Conservation (phyloP, 2,329 filamentous ascomycete species). For the Fonsecaea nubica region DNA sequence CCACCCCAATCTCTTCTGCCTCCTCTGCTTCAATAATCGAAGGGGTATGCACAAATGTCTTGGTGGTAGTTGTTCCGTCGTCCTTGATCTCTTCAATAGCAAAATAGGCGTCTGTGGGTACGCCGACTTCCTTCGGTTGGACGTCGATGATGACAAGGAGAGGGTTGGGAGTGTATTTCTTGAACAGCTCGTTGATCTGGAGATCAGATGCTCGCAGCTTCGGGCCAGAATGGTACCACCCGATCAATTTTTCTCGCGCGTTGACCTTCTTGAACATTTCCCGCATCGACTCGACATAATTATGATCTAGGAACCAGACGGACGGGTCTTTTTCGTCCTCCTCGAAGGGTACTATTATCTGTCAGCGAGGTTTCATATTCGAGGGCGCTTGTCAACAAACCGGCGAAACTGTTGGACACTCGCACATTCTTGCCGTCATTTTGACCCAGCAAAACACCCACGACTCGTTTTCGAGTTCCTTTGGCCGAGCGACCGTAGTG, state of each 20-base stretch:
- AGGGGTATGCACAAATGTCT: conserved; percentile 97
- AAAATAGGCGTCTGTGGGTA: conserved; percentile 98
- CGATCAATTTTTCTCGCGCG: conserved; percentile 96
- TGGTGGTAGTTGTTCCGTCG: conserved; percentile 94
- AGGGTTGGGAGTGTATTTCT: conserved; percentile 96
- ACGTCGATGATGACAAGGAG: conserved; percentile 98
- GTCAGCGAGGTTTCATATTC: conserved; percentile 18
- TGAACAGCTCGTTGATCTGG: conserved; percentile 99
- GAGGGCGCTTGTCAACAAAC: conserved; percentile 58
- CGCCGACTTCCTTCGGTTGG: conserved; percentile 95
- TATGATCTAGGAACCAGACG: conserved; percentile 99
- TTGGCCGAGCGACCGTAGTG: conserved; percentile 96
- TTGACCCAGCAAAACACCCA: conserved; percentile 91
- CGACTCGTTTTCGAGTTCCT: conserved; percentile 85
- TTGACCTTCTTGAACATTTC: conserved; percentile 99
- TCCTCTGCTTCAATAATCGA: conserved; percentile 99
- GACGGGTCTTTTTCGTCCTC: conserved; percentile 98
- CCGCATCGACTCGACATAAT: conserved; percentile 99
- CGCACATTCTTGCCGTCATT: conserved; percentile 96
- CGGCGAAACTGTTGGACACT: conserved; percentile 98
- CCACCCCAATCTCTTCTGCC: conserved; percentile 97
- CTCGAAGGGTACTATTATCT: conserved; percentile 83
- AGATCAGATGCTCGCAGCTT: conserved; percentile 96
- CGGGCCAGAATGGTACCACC: conserved; percentile 98
- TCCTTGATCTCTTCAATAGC: conserved; percentile 99